Base-by-base conservation (phyloP, 2,329 filamentous ascomycete genomes). In the Colletotrichum coccodes region DNA sequence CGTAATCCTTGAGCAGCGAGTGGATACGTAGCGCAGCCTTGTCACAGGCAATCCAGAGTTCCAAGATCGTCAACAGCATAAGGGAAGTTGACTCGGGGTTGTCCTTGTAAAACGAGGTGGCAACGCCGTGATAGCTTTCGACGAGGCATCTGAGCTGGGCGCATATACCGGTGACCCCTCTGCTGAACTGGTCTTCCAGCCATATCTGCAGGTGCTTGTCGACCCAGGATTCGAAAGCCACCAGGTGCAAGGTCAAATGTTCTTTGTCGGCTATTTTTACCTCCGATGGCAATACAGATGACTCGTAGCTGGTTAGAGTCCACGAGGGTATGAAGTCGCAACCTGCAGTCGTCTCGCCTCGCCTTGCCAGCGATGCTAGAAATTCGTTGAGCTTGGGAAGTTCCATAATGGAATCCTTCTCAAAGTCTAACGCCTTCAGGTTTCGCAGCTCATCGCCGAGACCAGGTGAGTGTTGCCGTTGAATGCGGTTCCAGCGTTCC, bases 31-130 rank as follows among this genome's bases (percentile, higher is more conserved):
- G 76, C 0, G 84, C 83, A 2, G 79, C 78, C 58, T 78, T 84
- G 68, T 92, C 89, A 36, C 85, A 83, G 0, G 85, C 86, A 8
- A 87, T 74, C 90, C 89, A 92, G 0, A 91, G 74, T 61, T 91
- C 87, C 3, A 89, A 71, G 0, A 87, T 72, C 0, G 84, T 87
- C 0, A 92, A 79, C 3, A 89, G 64, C 85, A 90, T 89, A 5
- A 83, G 69, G 0, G 90, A 91, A 0, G 79, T 72, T 0, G 76
- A 77, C 67, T 86, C 82, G 0, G 89, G 84, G 2, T 83, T 80
- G 0, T 58, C 69, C 0, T 60, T 3, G 49, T 89, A 89, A 0
- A 38, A 9, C 0, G 1, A 0, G 0, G 32, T 46, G 0, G 80
- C 81, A 4, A 26, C 4, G 0, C 18, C 5, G 44, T 80, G 73